phyloP scores from a whole-genome alignment of 805 yeast species.

The Metschnikowia cubensis region DNA sequence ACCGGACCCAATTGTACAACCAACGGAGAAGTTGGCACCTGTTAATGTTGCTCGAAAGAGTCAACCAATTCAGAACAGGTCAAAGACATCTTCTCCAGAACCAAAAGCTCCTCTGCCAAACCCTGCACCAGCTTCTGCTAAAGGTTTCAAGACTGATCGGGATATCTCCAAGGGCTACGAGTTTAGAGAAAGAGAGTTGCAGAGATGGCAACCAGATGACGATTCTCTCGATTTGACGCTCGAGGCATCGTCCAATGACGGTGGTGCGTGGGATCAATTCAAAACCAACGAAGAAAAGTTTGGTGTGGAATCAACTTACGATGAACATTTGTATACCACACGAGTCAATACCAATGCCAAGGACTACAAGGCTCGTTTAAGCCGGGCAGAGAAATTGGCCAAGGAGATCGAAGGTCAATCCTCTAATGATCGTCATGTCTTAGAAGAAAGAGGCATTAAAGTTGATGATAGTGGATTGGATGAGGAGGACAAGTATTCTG shows the following conservation, averaged over 20 bases:
- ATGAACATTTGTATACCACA: conserved; percentile 86
- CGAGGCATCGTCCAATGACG: conserved; percentile 29
- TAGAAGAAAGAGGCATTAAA: conserved; percentile 82
- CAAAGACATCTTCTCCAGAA: conserved; percentile 1
- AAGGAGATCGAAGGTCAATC: conserved; percentile 70
- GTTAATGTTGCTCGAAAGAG: background rate
- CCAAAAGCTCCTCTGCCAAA: background rate
- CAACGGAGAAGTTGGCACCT: background rate
- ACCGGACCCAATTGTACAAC: background rate
- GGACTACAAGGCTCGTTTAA: conserved; percentile 60
- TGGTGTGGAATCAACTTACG: conserved; percentile 79
- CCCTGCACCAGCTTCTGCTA: background rate
- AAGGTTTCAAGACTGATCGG: conserved; percentile 70
- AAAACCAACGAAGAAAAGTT: conserved; percentile 85
- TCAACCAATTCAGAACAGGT: background rate
- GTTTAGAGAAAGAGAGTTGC: conserved; percentile 65
- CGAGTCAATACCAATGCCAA: conserved; percentile 66
- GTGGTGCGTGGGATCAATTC: conserved; percentile 83
- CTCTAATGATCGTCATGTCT: conserved; percentile 71
- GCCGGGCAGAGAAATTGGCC: conserved; percentile 75
- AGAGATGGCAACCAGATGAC: conserved; percentile 79
- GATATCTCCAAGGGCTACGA: conserved; percentile 61
- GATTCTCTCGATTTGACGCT: conserved; percentile 29
- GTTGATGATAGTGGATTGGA: conserved; percentile 85
- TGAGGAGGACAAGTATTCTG: conserved; percentile 95